Percentiles rank a stretch among this genome's conserved stretches.
Evolutionary conservation across 352 stramenopile species (phyloP).

Genomic region (Phytophthora citrophthora): DNA sequence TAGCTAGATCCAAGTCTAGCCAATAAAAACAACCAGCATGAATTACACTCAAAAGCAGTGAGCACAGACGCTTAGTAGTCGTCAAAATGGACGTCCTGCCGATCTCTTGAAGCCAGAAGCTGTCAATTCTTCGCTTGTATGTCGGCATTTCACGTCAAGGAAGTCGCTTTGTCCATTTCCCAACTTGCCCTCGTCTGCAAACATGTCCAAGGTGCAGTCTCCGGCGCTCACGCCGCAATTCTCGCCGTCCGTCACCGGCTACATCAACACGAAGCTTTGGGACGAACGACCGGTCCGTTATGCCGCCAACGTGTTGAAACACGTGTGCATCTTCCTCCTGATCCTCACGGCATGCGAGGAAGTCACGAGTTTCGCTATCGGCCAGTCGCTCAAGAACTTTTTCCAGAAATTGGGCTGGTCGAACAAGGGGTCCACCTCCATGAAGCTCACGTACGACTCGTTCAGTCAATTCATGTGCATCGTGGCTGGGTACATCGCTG

Average conservation of each 20-base stretch:
- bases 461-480: conserved; percentile 68
- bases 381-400: conserved; percentile 66
- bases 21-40: conserved; percentile 7
- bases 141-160: background rate
- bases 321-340: conserved; percentile 63
- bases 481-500: conserved; percentile 63
- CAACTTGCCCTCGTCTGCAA: conserved; percentile 10
- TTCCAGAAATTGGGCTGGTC: conserved; percentile 63
- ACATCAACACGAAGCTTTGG: conserved; percentile 42
- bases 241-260: conserved; percentile 16
- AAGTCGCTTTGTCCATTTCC: conserved; percentile 19
- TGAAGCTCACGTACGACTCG: conserved; percentile 74
- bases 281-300: conserved; percentile 52
- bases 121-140: background rate
- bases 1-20: background rate
- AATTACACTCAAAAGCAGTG: conserved; percentile 17
- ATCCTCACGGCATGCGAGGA: conserved; percentile 50
- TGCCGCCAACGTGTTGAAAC: conserved; percentile 56
- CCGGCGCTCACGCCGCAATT: conserved; percentile 20
- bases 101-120: no score
- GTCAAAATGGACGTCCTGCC: background rate
- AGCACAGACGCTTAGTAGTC: background rate
- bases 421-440: conserved; percentile 53
- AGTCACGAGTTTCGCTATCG: conserved; percentile 63
- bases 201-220: conserved; percentile 27